Evolutionary conservation across 2,329 filamentous ascomycete species (phyloP).

Genomic region (Alternaria novae-zelandiae): DNA sequence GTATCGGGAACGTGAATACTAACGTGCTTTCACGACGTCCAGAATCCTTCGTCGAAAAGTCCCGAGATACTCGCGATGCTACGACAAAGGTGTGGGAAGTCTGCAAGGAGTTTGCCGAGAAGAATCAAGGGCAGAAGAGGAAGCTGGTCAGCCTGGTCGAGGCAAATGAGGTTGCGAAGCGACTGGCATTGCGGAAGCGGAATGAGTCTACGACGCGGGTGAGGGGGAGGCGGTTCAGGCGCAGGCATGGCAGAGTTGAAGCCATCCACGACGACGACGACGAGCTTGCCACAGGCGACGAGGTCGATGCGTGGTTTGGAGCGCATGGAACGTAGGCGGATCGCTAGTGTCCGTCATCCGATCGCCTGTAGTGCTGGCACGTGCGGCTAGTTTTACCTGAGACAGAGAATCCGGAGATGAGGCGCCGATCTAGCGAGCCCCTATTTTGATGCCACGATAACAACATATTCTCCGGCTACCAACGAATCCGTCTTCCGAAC

Average conservation of each 20-base stretch:
- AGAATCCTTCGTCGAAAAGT: constrained; percentile 26
- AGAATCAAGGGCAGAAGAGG: constrained; percentile 50
- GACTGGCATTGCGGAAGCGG: constrained; percentile 64
- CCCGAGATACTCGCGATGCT: neutral
- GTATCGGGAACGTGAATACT: neutral
- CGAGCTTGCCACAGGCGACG: neutral
- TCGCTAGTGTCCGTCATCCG: neutral
- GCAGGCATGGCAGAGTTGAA: neutral
- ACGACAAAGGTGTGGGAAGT: constrained; percentile 47
- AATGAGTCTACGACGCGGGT: constrained; percentile 29
- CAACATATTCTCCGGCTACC: neutral
- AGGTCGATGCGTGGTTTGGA: constrained; percentile 1
- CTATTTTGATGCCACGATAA: neutral
- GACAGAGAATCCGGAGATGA: too few species aligned
- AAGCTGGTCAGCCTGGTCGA: constrained; percentile 64
- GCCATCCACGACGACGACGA: constrained; percentile 45
- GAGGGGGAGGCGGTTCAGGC: neutral
- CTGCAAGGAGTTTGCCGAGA: constrained; percentile 40
- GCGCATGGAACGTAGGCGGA: neutral
- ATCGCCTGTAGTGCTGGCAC: neutral
- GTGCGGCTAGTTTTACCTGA: neutral
- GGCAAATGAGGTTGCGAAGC: constrained; percentile 66
- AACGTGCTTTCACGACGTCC: constrained; percentile 3
- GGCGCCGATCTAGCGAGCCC: neutral
- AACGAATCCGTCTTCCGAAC: neutral